These are phyloP conservation scores for Crithidia sp. DNA, from an alignment of 208 protist species.

Conservation along the genomic window DNA sequence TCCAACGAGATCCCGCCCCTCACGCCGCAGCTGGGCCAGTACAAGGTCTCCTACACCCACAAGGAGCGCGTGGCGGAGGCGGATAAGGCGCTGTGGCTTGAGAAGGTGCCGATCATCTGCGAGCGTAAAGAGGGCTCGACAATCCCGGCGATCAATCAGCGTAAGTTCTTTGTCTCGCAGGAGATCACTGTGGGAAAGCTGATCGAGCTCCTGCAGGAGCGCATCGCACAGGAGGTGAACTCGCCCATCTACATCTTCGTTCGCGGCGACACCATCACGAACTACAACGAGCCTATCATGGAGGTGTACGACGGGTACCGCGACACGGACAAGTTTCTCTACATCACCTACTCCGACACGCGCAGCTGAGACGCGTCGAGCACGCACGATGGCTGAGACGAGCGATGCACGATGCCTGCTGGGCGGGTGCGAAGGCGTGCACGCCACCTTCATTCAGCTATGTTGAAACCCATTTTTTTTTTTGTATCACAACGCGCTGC, in stretches of 20 bases:
- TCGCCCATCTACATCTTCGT: constrained; percentile 29
- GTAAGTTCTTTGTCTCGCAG: constrained; percentile 62
- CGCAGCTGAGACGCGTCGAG: not conserved
- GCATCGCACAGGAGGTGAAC: constrained; percentile 16
- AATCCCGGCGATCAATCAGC: constrained; percentile 88
- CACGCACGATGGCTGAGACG: too few species aligned
- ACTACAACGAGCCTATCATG: constrained; percentile 16
- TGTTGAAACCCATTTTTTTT: not conserved
- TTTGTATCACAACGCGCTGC: not conserved
- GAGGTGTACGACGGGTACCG: constrained; percentile 12
- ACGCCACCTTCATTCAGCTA: too few species aligned
- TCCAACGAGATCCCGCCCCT: constrained; percentile 62
- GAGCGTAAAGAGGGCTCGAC: constrained; percentile 82
- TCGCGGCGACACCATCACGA: constrained; percentile 17
- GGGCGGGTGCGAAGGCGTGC: too few species aligned
- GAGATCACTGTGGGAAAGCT: constrained; percentile 26
- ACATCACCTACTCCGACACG: constrained; percentile 13
- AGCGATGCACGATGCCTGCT: too few species aligned
- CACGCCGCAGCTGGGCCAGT: constrained; percentile 31
- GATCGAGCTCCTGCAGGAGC: constrained; percentile 24
- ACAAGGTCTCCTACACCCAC: constrained; percentile 49
- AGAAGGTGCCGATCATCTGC: constrained; percentile 90
- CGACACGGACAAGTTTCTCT: constrained; percentile 17
- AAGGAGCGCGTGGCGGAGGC: constrained; percentile 59
- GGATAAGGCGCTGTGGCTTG: constrained; percentile 56